Percentiles rank a stretch among this genome's conserved stretches.
Evolutionary conservation across 2,329 filamentous ascomycete genomes (phyloP).

Genomic region (Dactylellina parvicollis): DNA sequence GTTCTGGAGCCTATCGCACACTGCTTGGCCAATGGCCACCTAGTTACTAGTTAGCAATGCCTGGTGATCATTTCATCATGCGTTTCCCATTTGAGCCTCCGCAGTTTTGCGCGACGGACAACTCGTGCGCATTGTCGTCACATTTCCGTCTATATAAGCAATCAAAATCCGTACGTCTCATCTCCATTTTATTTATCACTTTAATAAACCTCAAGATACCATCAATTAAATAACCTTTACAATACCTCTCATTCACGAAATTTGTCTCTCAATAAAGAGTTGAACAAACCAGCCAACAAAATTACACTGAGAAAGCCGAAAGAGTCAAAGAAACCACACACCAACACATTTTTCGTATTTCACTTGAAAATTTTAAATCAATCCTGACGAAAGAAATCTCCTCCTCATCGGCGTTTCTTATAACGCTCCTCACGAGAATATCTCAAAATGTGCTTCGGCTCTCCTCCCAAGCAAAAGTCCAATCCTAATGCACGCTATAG

Average conservation of each 20-base stretch:
- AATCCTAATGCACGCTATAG: conserved; percentile 46
- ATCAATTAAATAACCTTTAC: no score
- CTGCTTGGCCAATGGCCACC: conserved; percentile 18
- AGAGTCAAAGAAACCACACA: not conserved
- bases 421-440: not conserved
- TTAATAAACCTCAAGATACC: no score
- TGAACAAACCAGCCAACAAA: no score
- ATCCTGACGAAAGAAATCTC: no score
- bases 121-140: not conserved
- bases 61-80: conserved; percentile 52
- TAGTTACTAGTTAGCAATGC: no score
- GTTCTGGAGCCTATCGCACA: not conserved
- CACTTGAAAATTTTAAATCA: no score
- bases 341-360: no score
- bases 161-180: no score
- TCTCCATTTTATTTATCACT: no score
- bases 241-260: no score
- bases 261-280: no score
- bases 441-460: conserved; percentile 50
- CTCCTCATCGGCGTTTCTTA: not conserved
- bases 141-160: not conserved
- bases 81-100: not conserved
- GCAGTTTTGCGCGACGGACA: not conserved
- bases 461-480: conserved; percentile 6
- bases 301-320: no score